These are phyloP conservation scores for Salvia splendens DNA, from an alignment of 257 asterid genomes.

Conservation along the genomic window DNA sequence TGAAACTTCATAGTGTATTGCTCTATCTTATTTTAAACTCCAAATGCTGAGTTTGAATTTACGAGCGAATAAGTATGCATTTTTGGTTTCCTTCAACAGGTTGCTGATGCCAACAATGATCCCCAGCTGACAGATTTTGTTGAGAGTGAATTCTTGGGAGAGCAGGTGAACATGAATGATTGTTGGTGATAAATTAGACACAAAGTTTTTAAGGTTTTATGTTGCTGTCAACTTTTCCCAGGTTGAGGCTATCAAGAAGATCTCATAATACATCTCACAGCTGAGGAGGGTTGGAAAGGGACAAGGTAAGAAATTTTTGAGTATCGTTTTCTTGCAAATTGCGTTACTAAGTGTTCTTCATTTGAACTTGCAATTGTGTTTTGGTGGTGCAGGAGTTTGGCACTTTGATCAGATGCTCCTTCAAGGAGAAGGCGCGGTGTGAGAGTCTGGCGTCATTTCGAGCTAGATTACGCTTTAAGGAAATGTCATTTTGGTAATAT, in stretches of 20 bases:
- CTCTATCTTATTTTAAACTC: not conserved
- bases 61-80: not conserved
- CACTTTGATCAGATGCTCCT: conserved; percentile 57
- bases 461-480: conserved; percentile 19
- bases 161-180: no score
- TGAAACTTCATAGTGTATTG: conserved; percentile 56
- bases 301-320: conserved; percentile 63
- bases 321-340: not conserved
- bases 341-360: not conserved
- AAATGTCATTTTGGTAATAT: not conserved
- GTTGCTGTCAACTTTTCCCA: conserved; percentile 26
- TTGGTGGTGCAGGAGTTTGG: conserved; percentile 49
- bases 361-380: not conserved
- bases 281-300: conserved; percentile 90
- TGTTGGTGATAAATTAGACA: no score
- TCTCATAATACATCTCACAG: conserved; percentile 76
- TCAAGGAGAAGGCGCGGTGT: conserved; percentile 32
- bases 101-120: conserved; percentile 64
- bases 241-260: conserved; percentile 74
- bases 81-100: conserved; percentile 55
- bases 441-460: not conserved
- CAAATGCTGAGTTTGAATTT: not conserved
- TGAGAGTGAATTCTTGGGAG: conserved; percentile 66
- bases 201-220: not conserved
- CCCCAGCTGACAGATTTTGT: conserved; percentile 64